Percentiles rank a stretch among this genome's conserved stretches.
Evolutionary conservation across 208 protist species (phyloP).

Genomic region (Vickermania ingenoplastis): DNA sequence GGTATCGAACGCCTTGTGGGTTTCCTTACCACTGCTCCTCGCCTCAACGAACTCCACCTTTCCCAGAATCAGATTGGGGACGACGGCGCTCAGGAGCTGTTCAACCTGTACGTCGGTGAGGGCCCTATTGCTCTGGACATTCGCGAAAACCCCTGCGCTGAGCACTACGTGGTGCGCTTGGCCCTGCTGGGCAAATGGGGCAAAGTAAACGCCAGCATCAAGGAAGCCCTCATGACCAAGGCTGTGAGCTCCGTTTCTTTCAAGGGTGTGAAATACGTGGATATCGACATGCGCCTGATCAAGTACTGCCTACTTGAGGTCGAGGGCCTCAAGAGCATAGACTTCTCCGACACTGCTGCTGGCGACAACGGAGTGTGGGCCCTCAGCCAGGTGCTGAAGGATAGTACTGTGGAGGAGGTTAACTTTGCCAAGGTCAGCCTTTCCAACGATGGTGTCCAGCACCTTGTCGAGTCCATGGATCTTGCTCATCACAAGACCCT

Average conservation of each 20-base stretch:
- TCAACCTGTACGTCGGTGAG: conserved; percentile 27
- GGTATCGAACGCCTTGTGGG: conserved; percentile 22
- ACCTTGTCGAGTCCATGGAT: conserved; percentile 36
- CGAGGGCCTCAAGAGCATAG: conserved; percentile 25
- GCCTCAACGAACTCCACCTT: conserved; percentile 42
- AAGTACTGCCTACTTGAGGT: conserved; percentile 38
- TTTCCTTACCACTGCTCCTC: conserved; percentile 24
- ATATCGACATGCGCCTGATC: conserved; percentile 50
- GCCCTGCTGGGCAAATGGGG: conserved; percentile 35
- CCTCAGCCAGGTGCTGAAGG: conserved; percentile 38
- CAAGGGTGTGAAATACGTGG: conserved; percentile 26
- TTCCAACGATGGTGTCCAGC: conserved; percentile 29
- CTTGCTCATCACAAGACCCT: conserved; percentile 35
- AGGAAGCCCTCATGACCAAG: conserved; percentile 27
- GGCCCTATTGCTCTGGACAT: conserved; percentile 31
- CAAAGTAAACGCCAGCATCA: conserved; percentile 20
- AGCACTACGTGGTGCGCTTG: conserved; percentile 27
- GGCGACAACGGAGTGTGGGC: conserved; percentile 28
- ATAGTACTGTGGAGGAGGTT: conserved; percentile 28
- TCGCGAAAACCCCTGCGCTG: conserved; percentile 36
- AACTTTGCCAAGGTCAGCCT: conserved; percentile 38
- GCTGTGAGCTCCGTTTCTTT: conserved; percentile 38
- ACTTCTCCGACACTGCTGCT: conserved; percentile 40
- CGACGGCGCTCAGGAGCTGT: conserved; percentile 34
- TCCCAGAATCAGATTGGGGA: conserved; percentile 60